These are phyloP conservation scores for Smittium mucronatum DNA, from an alignment of 371 early-diverging fungal species.

Conservation along the genomic window DNA sequence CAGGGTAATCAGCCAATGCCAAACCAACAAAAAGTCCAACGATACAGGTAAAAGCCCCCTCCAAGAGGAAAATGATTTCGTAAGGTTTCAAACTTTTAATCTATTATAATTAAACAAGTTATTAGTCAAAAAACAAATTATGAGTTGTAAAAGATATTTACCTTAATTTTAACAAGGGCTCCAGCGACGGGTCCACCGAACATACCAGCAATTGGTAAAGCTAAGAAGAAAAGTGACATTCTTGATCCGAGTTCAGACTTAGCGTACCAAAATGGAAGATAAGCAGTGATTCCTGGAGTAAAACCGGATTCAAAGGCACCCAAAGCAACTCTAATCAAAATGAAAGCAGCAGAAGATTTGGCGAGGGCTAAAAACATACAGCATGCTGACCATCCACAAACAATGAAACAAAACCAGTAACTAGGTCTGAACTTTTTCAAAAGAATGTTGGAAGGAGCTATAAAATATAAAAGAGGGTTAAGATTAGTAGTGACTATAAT, in stretches of 20 bases:
- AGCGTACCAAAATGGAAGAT: conserved; percentile 42
- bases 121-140: too few species aligned
- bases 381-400: conserved; percentile 46
- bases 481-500: background rate
- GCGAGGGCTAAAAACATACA: conserved; percentile 32
- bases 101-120: too few species aligned
- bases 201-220: conserved; percentile 31
- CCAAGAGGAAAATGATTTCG: conserved; percentile 46
- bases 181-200: conserved; percentile 34
- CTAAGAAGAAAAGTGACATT: conserved; percentile 33
- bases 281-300: conserved; percentile 40
- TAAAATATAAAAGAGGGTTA: conserved; percentile 19
- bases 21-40: conserved; percentile 23
- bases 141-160: too few species aligned
- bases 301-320: conserved; percentile 44
- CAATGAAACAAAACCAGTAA: conserved; percentile 54
- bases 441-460: conserved; percentile 50
- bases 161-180: background rate
- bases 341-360: conserved; percentile 27
- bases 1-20: conserved; percentile 25
- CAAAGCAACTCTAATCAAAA: conserved; percentile 34
- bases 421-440: conserved; percentile 48
- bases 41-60: conserved; percentile 33
- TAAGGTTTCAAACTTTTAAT: conserved; percentile 32
- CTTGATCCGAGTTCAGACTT: conserved; percentile 28